Conservation (phyloP, 1,139 yeast genomes). For the Nakaseomyces kungkrabaensis region DNA sequence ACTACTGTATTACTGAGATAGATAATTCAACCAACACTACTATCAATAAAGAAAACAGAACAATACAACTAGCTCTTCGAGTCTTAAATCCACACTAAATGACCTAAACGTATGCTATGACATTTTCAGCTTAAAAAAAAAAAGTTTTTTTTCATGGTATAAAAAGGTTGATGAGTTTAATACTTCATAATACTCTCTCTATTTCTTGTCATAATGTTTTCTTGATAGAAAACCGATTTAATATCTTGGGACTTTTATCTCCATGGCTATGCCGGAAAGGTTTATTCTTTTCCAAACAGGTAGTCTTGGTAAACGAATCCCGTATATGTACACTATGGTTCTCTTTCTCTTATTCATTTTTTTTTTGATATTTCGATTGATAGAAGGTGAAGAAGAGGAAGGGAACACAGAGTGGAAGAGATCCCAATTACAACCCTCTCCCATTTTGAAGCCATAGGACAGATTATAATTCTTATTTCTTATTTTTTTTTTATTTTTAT, state of each 20-base stretch:
- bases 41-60: too few species aligned
- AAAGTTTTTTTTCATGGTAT: too few species aligned
- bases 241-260: constrained; percentile 25
- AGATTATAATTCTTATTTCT: constrained; percentile 3
- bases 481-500: neutral
- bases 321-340: constrained; percentile 16
- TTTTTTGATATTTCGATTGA: neutral
- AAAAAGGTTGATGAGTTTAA: too few species aligned
- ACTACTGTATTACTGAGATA: too few species aligned
- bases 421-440: constrained; percentile 10
- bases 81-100: neutral
- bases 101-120: neutral
- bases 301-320: constrained; percentile 32
- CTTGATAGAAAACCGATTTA: neutral
- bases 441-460: constrained; percentile 30
- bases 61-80: too few species aligned
- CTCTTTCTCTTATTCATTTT: constrained; percentile 1
- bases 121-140: too few species aligned
- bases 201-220: neutral
- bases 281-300: constrained; percentile 9
- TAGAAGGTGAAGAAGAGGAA: too few species aligned
- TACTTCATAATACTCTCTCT: too few species aligned
- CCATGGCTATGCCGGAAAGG: constrained; percentile 24
- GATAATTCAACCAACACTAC: neutral
- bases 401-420: constrained; percentile 22